Conservation (phyloP, 2,329 filamentous ascomycete genomes). For the Aspergillus pseudotamarii region DNA sequence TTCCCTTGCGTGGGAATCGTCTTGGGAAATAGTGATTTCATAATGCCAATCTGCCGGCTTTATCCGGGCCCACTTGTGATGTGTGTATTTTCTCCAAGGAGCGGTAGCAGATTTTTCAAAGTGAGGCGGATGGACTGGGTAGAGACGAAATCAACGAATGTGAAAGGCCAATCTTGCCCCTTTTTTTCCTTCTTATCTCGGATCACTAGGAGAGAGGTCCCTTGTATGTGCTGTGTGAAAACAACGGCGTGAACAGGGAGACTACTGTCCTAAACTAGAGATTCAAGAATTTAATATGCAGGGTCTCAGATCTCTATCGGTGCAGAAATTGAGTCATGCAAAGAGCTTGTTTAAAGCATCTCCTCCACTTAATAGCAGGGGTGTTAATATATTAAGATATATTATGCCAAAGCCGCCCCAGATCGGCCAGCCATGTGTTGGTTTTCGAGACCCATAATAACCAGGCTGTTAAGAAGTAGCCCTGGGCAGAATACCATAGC, state of each 20-base stretch:
- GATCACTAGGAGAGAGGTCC: background rate
- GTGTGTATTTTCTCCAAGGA: background rate
- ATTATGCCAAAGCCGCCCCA: background rate
- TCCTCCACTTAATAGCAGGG: background rate
- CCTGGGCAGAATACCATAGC: background rate
- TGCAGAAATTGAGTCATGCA: background rate
- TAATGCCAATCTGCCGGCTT: background rate
- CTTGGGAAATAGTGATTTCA: background rate
- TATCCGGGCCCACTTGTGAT: background rate
- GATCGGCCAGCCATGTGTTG: background rate
- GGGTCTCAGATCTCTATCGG: background rate
- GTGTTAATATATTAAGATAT: background rate
- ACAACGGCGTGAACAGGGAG: background rate
- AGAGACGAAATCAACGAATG: background rate
- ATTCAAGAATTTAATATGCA: background rate
- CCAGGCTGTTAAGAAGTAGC: background rate
- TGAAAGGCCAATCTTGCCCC: background rate
- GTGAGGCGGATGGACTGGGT: background rate
- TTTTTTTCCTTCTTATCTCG: background rate
- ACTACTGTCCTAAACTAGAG: background rate
- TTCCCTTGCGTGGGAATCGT: background rate
- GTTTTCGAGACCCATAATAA: background rate
- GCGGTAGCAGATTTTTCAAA: background rate
- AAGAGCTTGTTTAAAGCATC: background rate
- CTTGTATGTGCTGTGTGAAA: background rate